Base-by-base conservation (phyloP, 208 protist genomes). In the Trypanosomatidae sp. region DNA sequence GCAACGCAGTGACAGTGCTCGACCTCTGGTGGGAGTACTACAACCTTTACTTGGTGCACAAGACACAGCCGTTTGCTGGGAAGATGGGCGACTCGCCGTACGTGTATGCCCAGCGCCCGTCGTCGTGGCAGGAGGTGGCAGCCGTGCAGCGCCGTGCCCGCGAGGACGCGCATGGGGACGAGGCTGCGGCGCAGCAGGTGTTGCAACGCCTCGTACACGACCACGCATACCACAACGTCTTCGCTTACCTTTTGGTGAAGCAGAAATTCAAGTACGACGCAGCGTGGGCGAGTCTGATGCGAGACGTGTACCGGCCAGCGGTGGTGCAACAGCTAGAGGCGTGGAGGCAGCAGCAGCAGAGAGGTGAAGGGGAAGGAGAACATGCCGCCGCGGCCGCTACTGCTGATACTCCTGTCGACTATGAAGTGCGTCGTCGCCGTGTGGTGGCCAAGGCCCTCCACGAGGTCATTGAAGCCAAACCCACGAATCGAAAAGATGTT, bases 11-110 rank as follows among this genome's bases (percentile, higher is more conserved):
- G 30, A 85, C 81, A 2, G 84, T 92, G 56, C 66, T 92, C 30
- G 87, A 94, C 62, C 60, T 92, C 15, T 94, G 90, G 90, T 90
- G 80, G 80, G 82, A 85, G 67, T 94, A 83, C 79, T 91, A 90
- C 66, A 67, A 87, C 22, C 36, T 64, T 10, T 94, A 85, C 77
- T 36, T 85, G 6, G 22, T 92, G 5, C 74, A 86, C 68, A 94
- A 94, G 74, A 94, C 90, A 41, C 80, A 89, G 69, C 90, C 90
- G 19, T 76, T 41, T 7, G 62, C 64, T 0, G 41, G 53, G 22
- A 78, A 84, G 47, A 90, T 94, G 33, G 66, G 36, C 22, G 68
- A 89, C 25, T 25, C 22, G 7, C 58, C 64, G 44, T 84, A 83
- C 71, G 22, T 8, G 58, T 73, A 66, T 67, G 76, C 81, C 9